Percentiles rank a stretch among this genome's conserved stretches.
These are phyloP conservation scores for Harrya chromipes DNA, from an alignment of 768 basidiomycete species.

Conservation along the genomic window DNA sequence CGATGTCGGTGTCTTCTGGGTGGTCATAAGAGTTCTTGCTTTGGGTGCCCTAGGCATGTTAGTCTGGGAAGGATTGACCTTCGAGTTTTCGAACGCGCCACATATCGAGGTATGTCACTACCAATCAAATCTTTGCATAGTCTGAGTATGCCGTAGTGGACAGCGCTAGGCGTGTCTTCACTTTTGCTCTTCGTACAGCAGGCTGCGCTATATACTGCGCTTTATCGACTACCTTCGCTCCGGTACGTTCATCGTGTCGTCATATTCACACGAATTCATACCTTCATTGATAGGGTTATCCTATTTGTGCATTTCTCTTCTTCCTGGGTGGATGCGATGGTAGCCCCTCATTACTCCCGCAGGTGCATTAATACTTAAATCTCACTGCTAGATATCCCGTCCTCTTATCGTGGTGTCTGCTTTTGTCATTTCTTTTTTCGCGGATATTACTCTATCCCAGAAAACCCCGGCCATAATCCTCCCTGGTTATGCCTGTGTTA, in stretches of 20 bases:
- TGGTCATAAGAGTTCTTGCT: conserved; percentile 68
- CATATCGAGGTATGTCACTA: conserved; percentile 54
- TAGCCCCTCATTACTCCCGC: conserved; percentile 48
- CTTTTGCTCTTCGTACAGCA: conserved; percentile 67
- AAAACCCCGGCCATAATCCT: conserved; percentile 38
- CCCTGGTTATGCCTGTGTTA: conserved; percentile 66
- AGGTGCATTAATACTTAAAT: neutral
- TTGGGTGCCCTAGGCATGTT: conserved; percentile 66
- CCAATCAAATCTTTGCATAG: conserved; percentile 3
- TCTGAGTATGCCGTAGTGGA: conserved; percentile 49
- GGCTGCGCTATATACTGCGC: conserved; percentile 61
- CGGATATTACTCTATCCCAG: conserved; percentile 48
- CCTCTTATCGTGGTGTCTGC: conserved; percentile 45
- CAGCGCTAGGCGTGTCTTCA: conserved; percentile 65
- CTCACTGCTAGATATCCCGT: conserved; percentile 44
- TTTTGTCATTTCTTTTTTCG: conserved; percentile 52
- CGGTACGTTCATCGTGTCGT: conserved; percentile 45
- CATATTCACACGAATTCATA: neutral
- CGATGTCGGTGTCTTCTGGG: conserved; percentile 74
- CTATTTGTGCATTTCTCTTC: conserved; percentile 68
- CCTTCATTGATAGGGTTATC: conserved; percentile 49
- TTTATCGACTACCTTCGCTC: conserved; percentile 63
- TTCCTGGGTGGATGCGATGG: conserved; percentile 58
- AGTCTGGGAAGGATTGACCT: conserved; percentile 56
- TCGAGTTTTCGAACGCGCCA: conserved; percentile 50